These are phyloP conservation scores for Triticum urartu DNA, from an alignment of 176 grass and related monocot species.

Conservation along the genomic window DNA sequence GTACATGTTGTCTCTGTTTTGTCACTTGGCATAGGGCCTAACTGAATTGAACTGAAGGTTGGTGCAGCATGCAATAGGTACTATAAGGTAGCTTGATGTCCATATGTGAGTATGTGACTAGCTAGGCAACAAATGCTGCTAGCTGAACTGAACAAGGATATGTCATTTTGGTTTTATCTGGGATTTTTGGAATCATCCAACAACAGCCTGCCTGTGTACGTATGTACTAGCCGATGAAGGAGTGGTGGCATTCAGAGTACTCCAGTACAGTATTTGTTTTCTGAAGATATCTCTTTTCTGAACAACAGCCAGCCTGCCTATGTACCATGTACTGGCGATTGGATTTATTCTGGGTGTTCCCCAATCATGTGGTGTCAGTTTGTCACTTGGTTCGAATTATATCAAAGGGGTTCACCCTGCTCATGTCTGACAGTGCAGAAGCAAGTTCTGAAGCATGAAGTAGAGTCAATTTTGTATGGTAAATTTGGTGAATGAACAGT, in stretches of 20 bases:
- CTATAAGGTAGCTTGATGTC: not conserved
- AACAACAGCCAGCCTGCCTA: not conserved
- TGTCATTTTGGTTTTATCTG: not conserved
- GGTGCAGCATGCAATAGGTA: not conserved
- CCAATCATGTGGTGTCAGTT: not conserved
- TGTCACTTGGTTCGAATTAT: not conserved
- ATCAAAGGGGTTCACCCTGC: not conserved
- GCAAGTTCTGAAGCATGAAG: not conserved
- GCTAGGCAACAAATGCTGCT: slow-evolving; percentile 31
- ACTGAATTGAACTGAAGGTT: not conserved
- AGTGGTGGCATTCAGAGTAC: not conserved
- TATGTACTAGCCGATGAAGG: not conserved
- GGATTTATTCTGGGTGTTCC: not conserved
- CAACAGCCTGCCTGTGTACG: not conserved
- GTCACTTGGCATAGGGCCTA: not conserved
- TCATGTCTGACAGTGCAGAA: not conserved
- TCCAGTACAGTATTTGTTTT: not conserved
- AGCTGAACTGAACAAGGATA: not conserved
- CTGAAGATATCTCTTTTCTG: not conserved
- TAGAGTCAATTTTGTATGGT: not conserved
- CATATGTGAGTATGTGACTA: not conserved
- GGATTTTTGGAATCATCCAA: slow-evolving; percentile 28
- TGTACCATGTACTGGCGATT: not conserved
- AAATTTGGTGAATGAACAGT: not conserved
- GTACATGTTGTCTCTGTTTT: not conserved